phyloP scores from a whole-genome alignment of 352 stramenopile species.

The Blastocystis sp. region DNA sequence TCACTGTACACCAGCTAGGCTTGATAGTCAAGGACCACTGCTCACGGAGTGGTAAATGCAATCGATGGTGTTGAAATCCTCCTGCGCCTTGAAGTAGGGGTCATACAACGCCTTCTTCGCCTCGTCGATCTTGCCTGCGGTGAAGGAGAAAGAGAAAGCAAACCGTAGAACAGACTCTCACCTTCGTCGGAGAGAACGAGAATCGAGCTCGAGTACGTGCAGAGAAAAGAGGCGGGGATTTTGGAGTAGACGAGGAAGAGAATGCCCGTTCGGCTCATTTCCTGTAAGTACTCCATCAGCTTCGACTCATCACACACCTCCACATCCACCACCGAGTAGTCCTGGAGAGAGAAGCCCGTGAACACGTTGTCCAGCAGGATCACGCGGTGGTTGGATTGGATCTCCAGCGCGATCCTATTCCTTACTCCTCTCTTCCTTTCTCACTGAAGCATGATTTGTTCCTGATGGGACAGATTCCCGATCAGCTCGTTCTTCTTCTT shows the following conservation, averaged over 20 bases:
- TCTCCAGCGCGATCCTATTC: slow-evolving; percentile 47
- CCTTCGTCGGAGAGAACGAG: slow-evolving; percentile 22
- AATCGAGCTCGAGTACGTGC: slow-evolving; percentile 3
- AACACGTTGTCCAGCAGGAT: slow-evolving; percentile 54
- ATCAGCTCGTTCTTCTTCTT: background rate
- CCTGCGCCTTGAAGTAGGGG: slow-evolving; percentile 2
- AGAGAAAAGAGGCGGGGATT: slow-evolving; percentile 10
- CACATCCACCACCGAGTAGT: background rate
- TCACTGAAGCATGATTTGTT: slow-evolving; percentile 62
- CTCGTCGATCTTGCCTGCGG: background rate
- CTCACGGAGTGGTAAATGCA: slow-evolving; percentile 22
- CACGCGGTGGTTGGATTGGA: slow-evolving; percentile 38
- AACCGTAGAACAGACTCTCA: slow-evolving; percentile 12
- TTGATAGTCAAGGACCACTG: background rate
- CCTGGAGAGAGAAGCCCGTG: slow-evolving; percentile 12
- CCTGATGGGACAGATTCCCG: slow-evolving; percentile 8
- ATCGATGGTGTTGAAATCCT: slow-evolving; percentile 32
- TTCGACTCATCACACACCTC: background rate
- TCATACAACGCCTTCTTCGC: background rate
- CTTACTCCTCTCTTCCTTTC: background rate
- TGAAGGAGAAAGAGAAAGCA: background rate
- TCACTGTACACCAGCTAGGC: slow-evolving; percentile 24
- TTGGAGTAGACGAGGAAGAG: slow-evolving; percentile 59
- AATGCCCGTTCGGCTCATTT: slow-evolving; percentile 3
- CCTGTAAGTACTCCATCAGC: slow-evolving; percentile 27